These are phyloP conservation scores for Baeospora myosura DNA, from an alignment of 1,284 basidiomycete genomes.

Conservation along the genomic window DNA sequence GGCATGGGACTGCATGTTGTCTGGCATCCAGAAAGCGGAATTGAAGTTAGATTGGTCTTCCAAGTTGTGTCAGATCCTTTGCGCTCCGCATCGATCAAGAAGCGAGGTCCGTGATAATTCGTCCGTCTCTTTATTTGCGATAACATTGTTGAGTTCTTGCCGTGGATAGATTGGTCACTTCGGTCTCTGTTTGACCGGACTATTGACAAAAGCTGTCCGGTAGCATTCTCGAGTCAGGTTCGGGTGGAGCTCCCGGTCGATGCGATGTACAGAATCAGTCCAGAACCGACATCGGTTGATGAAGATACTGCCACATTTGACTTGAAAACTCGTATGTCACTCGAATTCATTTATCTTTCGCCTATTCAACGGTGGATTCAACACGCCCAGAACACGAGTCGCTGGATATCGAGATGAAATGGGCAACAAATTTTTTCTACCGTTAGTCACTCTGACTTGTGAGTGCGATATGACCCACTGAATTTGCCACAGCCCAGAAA, in stretches of 20 bases:
- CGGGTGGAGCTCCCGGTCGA: constrained; percentile 38
- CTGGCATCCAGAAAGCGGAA: constrained; percentile 44
- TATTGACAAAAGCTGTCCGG: constrained; percentile 57
- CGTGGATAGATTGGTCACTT: constrained; percentile 68
- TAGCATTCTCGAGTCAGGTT: constrained; percentile 48
- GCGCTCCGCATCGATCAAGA: constrained; percentile 38
- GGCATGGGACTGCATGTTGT: constrained; percentile 75
- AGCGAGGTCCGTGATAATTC: constrained; percentile 44
- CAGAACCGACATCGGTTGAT: constrained; percentile 35
- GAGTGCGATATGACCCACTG: constrained; percentile 19
- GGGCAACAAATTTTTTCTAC: constrained; percentile 54
- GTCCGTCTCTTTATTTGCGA: constrained; percentile 1
- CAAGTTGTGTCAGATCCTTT: constrained; percentile 81
- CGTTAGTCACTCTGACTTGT: constrained; percentile 32
- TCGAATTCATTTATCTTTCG: no score
- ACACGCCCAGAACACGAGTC: constrained; percentile 25
- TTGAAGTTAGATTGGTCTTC: constrained; percentile 70
- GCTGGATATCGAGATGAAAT: constrained; percentile 50
- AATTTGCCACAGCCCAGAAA: constrained; percentile 12
- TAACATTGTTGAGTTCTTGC: constrained; percentile 3
- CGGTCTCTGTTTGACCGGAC: constrained; percentile 63
- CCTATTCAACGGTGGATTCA: no score
- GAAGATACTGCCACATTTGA: constrained; percentile 39
- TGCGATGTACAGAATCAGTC: constrained; percentile 37
- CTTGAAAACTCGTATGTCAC: constrained; percentile 37